A percentile compares a stretch with the other conserved stretches of the same genome.
These are phyloP conservation scores for Cutaneotrichosporon sp. DNA, from an alignment of 1,284 basidiomycete species.

Conservation along the genomic window DNA sequence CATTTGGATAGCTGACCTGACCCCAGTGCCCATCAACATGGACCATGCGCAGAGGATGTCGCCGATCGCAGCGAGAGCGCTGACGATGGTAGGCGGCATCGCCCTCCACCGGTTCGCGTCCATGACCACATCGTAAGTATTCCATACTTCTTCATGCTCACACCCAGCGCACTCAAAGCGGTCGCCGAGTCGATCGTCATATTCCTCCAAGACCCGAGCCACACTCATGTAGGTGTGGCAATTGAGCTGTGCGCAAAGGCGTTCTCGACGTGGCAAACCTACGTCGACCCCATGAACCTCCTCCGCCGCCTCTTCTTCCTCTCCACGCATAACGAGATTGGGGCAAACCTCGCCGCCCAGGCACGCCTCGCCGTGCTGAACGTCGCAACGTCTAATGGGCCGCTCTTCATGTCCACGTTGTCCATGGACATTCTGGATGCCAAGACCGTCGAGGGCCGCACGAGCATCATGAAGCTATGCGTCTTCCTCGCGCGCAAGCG, in stretches of 20 bases:
- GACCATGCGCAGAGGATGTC: conserved; percentile 45
- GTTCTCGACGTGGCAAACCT: conserved; percentile 90
- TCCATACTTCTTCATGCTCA: neutral
- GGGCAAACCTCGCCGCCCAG: conserved; percentile 37
- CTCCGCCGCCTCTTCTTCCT: conserved; percentile 78
- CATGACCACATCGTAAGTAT: conserved; percentile 64
- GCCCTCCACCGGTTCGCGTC: conserved; percentile 75
- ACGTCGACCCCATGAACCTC: conserved; percentile 84
- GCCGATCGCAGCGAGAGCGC: conserved; percentile 59
- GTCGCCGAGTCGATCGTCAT: conserved; percentile 73
- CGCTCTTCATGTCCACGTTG: conserved; percentile 91
- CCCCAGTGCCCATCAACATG: conserved; percentile 65
- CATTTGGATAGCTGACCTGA: neutral
- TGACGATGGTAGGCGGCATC: conserved; percentile 72
- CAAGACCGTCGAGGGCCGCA: conserved; percentile 69
- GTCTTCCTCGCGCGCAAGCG: conserved; percentile 92
- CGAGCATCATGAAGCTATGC: conserved; percentile 85
- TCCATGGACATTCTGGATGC: conserved; percentile 85
- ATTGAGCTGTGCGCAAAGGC: conserved; percentile 86
- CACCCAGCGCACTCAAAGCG: conserved; percentile 46
- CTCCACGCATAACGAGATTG: conserved; percentile 68
- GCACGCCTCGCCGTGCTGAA: conserved; percentile 78
- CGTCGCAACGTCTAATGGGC: conserved; percentile 76
- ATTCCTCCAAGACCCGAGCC: conserved; percentile 68
- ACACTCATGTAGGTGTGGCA: conserved; percentile 63